Percentiles rank a stretch among this genome's conserved stretches.
Evolutionary conservation across 805 yeast species (phyloP).

Genomic region (Monosporozyma unispora): DNA sequence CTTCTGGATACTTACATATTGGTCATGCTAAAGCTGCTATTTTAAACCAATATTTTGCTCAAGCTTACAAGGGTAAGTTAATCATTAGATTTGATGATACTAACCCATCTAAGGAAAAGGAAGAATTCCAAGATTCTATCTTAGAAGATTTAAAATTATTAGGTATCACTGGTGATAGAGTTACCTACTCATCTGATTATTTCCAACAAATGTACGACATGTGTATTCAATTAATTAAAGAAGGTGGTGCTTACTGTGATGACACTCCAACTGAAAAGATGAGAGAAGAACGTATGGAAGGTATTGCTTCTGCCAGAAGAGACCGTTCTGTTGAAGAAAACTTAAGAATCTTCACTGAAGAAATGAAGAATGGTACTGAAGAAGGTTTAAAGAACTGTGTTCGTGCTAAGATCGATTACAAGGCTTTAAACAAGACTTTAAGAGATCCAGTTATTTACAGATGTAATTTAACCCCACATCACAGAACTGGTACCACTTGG

Average conservation of each 20-base stretch:
- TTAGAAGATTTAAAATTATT: conserved; percentile 82
- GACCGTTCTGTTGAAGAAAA: conserved; percentile 90
- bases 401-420: conserved; percentile 93
- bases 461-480: conserved; percentile 95
- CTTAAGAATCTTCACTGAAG: conserved; percentile 73
- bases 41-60: conserved; percentile 92
- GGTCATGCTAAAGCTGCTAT: conserved; percentile 99
- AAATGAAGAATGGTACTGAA: conserved; percentile 91
- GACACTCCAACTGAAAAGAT: conserved; percentile 89
- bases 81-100: conserved; percentile 97
- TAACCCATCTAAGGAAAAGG: conserved; percentile 93
- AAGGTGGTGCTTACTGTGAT: conserved; percentile 95
- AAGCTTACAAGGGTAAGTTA: conserved; percentile 90
- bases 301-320: conserved; percentile 86
- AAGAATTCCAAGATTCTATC: conserved; percentile 88
- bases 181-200: conserved; percentile 90
- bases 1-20: conserved; percentile 93
- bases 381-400: conserved; percentile 86
- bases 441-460: conserved; percentile 98
- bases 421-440: conserved; percentile 84
- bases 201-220: conserved; percentile 84
- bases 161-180: conserved; percentile 85
- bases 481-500: conserved; percentile 89
- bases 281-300: conserved; percentile 99
- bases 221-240: conserved; percentile 81